phyloP scores from a whole-genome alignment of 1,284 basidiomycete species.

The Nidula niveotomentosa region DNA sequence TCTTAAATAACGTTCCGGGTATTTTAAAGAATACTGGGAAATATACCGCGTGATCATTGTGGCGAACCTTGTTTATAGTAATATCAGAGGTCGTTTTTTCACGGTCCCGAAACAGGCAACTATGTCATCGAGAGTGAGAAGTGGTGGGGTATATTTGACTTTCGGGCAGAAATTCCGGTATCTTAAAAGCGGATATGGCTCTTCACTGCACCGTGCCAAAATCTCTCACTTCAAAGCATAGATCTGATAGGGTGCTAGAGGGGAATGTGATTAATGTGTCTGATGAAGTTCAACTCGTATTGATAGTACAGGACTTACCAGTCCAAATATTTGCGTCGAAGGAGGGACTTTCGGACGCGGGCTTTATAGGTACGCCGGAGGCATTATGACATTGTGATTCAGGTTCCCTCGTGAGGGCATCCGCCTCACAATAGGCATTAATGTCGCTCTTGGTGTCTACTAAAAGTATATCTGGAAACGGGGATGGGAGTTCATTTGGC shows the following conservation, averaged over 20 bases:
- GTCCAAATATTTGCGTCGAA: slow-evolving; percentile 41
- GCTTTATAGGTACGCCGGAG: background rate
- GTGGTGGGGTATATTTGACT: slow-evolving; percentile 22
- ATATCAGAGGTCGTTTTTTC: slow-evolving; percentile 11
- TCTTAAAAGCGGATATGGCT: slow-evolving; percentile 22
- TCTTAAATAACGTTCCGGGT: background rate
- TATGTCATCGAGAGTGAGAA: slow-evolving; percentile 27
- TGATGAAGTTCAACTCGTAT: background rate
- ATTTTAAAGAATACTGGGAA: background rate
- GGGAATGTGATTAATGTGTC: background rate
- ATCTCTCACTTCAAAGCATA: slow-evolving; percentile 31
- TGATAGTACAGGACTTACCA: slow-evolving; percentile 22
- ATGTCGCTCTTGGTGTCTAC: slow-evolving; percentile 39
- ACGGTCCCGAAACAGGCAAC: slow-evolving; percentile 20
- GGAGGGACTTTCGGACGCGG: slow-evolving; percentile 5
- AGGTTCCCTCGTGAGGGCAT: background rate
- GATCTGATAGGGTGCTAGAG: slow-evolving; percentile 39
- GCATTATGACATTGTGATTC: no score
- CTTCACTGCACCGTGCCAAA: background rate
- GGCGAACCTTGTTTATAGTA: slow-evolving; percentile 34
- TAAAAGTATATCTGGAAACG: slow-evolving; percentile 34
- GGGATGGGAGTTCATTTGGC: background rate
- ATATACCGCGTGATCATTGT: slow-evolving; percentile 33
- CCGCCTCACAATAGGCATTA: slow-evolving; percentile 26
- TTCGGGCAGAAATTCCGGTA: slow-evolving; percentile 53